A percentile compares a stretch with the other conserved stretches of the same genome.
phyloP scores from a whole-genome alignment of 225 moss, liverwort and hornwort genomes.

The Sphagnum contortum region DNA sequence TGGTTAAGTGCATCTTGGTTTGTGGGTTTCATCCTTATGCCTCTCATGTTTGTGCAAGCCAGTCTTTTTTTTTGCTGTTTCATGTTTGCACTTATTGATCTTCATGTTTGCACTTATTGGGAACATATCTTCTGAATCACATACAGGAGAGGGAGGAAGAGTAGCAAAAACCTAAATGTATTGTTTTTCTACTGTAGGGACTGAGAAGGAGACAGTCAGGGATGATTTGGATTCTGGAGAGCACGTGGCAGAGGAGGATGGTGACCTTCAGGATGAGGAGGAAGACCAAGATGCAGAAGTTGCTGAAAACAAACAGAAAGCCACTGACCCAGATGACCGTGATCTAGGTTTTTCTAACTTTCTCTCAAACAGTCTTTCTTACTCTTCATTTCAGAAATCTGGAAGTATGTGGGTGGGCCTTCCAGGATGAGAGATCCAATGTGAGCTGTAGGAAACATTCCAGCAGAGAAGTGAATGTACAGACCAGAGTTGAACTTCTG shows the following conservation, averaged over 20 bases:
- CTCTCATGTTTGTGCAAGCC: too few relatives aligned
- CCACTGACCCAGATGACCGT: background rate
- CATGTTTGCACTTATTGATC: too few relatives aligned
- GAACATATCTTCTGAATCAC: too few relatives aligned
- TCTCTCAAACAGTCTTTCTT: background rate
- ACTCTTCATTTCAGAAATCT: background rate
- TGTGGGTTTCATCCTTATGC: too few relatives aligned
- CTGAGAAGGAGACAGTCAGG: constrained; percentile 1
- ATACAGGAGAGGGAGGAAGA: too few relatives aligned
- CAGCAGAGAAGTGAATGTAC: background rate
- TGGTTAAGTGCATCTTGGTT: background rate
- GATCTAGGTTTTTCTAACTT: background rate
- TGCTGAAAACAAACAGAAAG: background rate
- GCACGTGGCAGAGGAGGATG: background rate
- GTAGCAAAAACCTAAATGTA: background rate
- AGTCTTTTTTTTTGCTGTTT: too few relatives aligned
- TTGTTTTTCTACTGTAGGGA: background rate
- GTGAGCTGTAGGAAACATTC: too few relatives aligned
- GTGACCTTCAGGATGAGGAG: background rate
- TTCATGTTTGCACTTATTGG: too few relatives aligned
- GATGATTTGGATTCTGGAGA: background rate
- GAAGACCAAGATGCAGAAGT: background rate
- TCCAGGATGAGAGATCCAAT: too few relatives aligned
- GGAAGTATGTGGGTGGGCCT: background rate
- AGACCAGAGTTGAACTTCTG: background rate